Evolutionary conservation across 805 yeast genomes (phyloP).

Genomic region (Zygotorulaspora sp.): DNA sequence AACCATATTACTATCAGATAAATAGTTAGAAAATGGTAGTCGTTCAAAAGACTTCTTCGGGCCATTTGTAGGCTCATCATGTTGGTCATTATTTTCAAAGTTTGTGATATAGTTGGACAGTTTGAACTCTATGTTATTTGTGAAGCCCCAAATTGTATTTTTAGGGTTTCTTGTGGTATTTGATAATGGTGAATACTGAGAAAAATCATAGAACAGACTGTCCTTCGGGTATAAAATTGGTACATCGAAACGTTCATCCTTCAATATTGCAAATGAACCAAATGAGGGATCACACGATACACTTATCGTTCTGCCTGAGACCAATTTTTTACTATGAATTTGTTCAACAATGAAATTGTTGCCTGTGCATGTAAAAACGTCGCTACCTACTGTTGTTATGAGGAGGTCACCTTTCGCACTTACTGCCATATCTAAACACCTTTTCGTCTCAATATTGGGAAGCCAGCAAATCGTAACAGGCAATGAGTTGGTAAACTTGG

Average conservation of each 20-base stretch:
- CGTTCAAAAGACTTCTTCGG: conserved; percentile 1
- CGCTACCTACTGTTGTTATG: conserved; percentile 64
- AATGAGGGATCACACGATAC: conserved; percentile 66
- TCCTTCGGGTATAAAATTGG: conserved; percentile 51
- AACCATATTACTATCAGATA: background rate
- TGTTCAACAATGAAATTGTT: conserved; percentile 16
- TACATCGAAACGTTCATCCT: conserved; percentile 56
- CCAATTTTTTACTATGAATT: conserved; percentile 35
- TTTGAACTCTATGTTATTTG: conserved; percentile 4
- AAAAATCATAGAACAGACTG: conserved; percentile 49
- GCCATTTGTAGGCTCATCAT: conserved; percentile 6
- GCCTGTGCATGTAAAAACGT: conserved; percentile 43
- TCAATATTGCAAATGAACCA: conserved; percentile 60
- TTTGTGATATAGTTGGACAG: conserved; percentile 6
- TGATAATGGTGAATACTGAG: conserved; percentile 47
- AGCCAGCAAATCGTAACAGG: conserved; percentile 55
- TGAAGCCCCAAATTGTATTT: conserved; percentile 2
- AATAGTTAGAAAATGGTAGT: conserved; percentile 3
- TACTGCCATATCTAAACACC: conserved; percentile 55
- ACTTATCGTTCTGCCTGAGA: conserved; percentile 35
- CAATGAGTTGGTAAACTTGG: conserved; percentile 39
- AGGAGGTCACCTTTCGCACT: conserved; percentile 65
- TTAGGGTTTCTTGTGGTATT: conserved; percentile 1
- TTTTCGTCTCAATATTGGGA: conserved; percentile 50
- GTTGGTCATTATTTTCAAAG: conserved; percentile 8